Percentiles rank a stretch among this genome's conserved stretches.
phyloP scores from a whole-genome alignment of 2,329 filamentous ascomycete species.

The Biscogniauxia sp. region DNA sequence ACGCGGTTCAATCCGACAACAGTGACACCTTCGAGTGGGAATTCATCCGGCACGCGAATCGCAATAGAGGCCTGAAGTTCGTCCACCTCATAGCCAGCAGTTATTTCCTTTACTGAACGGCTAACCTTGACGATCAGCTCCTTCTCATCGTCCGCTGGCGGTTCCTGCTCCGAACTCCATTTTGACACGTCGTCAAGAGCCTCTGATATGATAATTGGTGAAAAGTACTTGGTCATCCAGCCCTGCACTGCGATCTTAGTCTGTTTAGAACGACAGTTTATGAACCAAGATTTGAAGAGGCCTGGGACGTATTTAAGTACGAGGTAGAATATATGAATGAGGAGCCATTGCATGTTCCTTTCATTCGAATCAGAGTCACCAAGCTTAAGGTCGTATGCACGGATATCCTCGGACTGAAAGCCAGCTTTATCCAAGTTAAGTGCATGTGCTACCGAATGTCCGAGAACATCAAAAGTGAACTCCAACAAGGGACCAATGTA shows the following conservation, averaged over 20 bases:
- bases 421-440: constrained; percentile 69
- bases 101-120: constrained; percentile 69
- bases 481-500: constrained; percentile 68
- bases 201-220: constrained; percentile 64
- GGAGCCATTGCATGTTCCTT: constrained; percentile 76
- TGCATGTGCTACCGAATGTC: constrained; percentile 70
- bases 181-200: constrained; percentile 64
- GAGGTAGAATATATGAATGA: constrained; percentile 84
- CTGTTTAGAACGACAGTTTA: constrained; percentile 75
- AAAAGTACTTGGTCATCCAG: constrained; percentile 86
- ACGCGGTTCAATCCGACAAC: constrained; percentile 80
- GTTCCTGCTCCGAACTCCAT: constrained; percentile 60
- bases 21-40: constrained; percentile 75
- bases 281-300: constrained; percentile 80
- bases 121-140: constrained; percentile 69
- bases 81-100: constrained; percentile 82
- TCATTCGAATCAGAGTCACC: constrained; percentile 61
- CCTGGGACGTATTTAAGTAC: constrained; percentile 73
- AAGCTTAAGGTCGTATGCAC: constrained; percentile 49
- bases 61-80: constrained; percentile 79
- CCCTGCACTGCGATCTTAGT: constrained; percentile 74
- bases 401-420: constrained; percentile 57
- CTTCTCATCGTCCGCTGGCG: constrained; percentile 50
- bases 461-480: constrained; percentile 81
- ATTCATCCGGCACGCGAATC: constrained; percentile 77